phyloP scores from a whole-genome alignment of 2,329 filamentous ascomycete species.

The Xylariales sp. region DNA sequence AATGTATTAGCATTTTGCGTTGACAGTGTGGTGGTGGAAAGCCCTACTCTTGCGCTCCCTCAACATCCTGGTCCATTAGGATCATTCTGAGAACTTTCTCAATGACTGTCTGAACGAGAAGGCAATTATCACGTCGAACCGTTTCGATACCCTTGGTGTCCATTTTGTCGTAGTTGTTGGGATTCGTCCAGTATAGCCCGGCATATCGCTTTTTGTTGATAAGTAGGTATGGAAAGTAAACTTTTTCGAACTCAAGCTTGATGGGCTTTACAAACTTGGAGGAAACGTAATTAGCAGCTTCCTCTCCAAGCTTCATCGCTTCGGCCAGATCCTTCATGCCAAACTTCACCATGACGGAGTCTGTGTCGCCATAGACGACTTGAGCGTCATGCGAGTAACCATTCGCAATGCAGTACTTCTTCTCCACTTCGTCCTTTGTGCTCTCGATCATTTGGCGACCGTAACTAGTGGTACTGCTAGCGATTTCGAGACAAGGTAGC shows the following conservation, averaged over 20 bases:
- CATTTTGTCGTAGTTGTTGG: constrained; percentile 98
- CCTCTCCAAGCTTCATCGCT: constrained; percentile 92
- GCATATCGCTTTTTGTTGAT: constrained; percentile 99
- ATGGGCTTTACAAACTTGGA: constrained; percentile 93
- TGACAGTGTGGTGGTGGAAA: background rate
- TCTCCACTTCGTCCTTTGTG: constrained; percentile 93
- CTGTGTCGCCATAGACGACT: constrained; percentile 97
- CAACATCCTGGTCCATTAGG: constrained; percentile 85
- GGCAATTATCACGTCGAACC: constrained; percentile 92
- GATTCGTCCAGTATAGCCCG: constrained; percentile 94
- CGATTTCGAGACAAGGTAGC: constrained; percentile 88
- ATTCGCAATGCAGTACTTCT: constrained; percentile 84
- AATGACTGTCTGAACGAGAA: constrained; percentile 93
- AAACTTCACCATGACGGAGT: constrained; percentile 99
- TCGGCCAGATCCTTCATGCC: constrained; percentile 81
- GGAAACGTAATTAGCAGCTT: constrained; percentile 84
- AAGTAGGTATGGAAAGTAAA: constrained; percentile 94
- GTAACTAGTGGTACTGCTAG: constrained; percentile 94
- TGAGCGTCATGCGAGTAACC: constrained; percentile 92
- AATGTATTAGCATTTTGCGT: constrained; percentile 31
- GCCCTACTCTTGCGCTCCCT: constrained; percentile 86
- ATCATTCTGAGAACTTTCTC: constrained; percentile 96
- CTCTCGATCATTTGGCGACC: constrained; percentile 98
- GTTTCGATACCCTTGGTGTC: constrained; percentile 99
- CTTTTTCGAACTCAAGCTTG: constrained; percentile 98